phyloP scores from a whole-genome alignment of 768 basidiomycete genomes.

The Lentinula aciculospora region DNA sequence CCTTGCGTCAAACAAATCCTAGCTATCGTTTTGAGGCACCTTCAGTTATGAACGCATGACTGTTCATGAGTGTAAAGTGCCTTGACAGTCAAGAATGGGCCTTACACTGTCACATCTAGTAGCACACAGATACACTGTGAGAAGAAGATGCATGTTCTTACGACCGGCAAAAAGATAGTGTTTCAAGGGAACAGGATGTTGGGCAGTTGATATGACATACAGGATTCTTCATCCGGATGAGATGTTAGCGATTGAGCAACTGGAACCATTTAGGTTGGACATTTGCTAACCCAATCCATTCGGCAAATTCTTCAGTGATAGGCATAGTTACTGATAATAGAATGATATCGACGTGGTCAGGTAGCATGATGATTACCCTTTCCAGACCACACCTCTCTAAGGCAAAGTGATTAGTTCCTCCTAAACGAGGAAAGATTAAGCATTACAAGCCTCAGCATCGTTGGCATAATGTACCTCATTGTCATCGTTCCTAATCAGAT shows the following conservation, averaged over 20 bases:
- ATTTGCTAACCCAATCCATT: slow-evolving; percentile 90
- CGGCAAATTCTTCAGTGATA: slow-evolving; percentile 96
- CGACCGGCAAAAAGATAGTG: slow-evolving; percentile 95
- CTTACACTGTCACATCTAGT: no score
- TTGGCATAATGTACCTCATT: slow-evolving; percentile 99
- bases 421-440: background rate
- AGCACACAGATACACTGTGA: no score
- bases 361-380: slow-evolving; percentile 99
- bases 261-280: background rate
- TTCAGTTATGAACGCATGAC: no score
- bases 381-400: slow-evolving; percentile 98
- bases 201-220: slow-evolving; percentile 95
- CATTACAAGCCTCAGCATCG: slow-evolving; percentile 78
- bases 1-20: no score
- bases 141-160: slow-evolving; percentile 51
- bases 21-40: no score
- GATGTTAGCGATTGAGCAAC: slow-evolving; percentile 36
- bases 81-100: no score
- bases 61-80: no score
- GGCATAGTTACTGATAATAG: slow-evolving; percentile 96
- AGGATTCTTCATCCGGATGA: slow-evolving; percentile 99
- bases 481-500: slow-evolving; percentile 98
- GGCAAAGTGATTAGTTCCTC: background rate
- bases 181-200: slow-evolving; percentile 94
- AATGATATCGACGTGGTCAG: slow-evolving; percentile 97